Conservation (phyloP, 2,329 filamentous ascomycete species). For the Aspergillus nomiae region DNA sequence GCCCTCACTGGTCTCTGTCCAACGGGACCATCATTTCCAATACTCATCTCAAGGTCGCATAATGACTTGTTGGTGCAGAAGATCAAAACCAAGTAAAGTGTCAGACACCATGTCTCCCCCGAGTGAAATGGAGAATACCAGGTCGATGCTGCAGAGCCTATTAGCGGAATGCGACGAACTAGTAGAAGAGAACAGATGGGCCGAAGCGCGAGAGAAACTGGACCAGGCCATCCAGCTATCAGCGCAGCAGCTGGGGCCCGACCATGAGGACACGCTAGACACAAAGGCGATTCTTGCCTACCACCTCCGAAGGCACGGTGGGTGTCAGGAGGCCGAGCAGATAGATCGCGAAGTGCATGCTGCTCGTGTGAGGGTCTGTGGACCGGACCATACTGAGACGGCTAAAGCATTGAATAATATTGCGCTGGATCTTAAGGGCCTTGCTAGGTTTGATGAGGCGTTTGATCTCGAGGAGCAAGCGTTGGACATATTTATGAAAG, state of each 20-base stretch:
- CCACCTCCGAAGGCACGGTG: not conserved
- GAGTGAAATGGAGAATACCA: not conserved
- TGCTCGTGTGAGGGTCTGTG: not conserved
- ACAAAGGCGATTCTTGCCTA: not conserved
- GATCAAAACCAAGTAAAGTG: not conserved
- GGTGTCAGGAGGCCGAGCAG: not conserved
- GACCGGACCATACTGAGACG: not conserved
- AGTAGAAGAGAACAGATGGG: not conserved
- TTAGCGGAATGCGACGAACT: not conserved
- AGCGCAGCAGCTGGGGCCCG: not conserved
- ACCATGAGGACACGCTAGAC: not conserved
- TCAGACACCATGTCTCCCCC: not conserved
- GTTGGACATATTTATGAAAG: not conserved
- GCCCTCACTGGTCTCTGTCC: not conserved
- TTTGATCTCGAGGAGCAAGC: not conserved
- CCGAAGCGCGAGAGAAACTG: not conserved
- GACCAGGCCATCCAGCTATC: not conserved
- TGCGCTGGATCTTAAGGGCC: not conserved
- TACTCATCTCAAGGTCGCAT: not conserved
- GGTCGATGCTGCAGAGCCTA: not conserved
- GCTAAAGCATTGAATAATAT: not conserved
- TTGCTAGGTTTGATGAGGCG: not conserved
- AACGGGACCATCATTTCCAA: not conserved
- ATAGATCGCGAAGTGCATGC: not conserved
- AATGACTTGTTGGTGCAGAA: not conserved